Percentiles rank a stretch among this genome's conserved stretches.
These are phyloP conservation scores for Fusarium setosum DNA, from an alignment of 2,329 filamentous ascomycete species.

Conservation along the genomic window DNA sequence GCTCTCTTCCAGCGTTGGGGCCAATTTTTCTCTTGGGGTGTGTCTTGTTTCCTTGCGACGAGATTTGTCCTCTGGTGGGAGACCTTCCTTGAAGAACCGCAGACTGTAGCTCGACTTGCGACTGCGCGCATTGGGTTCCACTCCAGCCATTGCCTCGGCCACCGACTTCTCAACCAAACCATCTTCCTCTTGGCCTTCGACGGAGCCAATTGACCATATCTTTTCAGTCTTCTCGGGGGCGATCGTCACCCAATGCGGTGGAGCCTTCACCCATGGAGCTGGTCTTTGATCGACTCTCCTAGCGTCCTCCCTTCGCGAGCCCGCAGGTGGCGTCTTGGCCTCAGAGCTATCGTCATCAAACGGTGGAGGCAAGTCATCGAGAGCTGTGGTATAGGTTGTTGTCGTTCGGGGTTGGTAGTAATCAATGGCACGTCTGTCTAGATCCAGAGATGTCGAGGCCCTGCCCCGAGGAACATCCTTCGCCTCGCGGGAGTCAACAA, in stretches of 20 bases:
- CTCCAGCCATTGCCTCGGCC: conserved; percentile 68
- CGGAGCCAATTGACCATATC: conserved; percentile 72
- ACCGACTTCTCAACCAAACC: conserved; percentile 75
- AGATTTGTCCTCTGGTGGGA: conserved; percentile 67
- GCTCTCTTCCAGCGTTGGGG: conserved; percentile 50
- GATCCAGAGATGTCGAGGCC: conserved; percentile 49
- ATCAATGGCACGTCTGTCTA: conserved; percentile 44
- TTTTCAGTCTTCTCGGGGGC: conserved; percentile 71
- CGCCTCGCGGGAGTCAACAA: conserved; percentile 49
- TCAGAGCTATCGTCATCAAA: conserved; percentile 35
- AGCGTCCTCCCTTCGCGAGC: conserved; percentile 29
- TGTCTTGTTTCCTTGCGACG: conserved; percentile 62
- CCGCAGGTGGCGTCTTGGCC: conserved; percentile 13
- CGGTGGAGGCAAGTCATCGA: conserved; percentile 41
- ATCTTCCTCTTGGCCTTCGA: conserved; percentile 59
- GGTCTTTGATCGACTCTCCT: conserved; percentile 28
- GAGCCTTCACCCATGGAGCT: conserved; percentile 48
- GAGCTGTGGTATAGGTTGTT: conserved; percentile 41
- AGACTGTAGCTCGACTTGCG: conserved; percentile 76
- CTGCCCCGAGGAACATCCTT: conserved; percentile 45
- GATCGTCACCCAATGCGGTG: conserved; percentile 57
- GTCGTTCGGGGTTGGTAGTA: conserved; percentile 38
- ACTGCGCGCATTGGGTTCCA: conserved; percentile 73
- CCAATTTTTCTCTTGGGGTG: conserved; percentile 54
- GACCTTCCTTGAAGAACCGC: conserved; percentile 74